Percentiles rank a stretch among this genome's conserved stretches.
Conservation (phyloP, 495 filamentous ascomycete genomes). For the Hypoxylon lenormandii region DNA sequence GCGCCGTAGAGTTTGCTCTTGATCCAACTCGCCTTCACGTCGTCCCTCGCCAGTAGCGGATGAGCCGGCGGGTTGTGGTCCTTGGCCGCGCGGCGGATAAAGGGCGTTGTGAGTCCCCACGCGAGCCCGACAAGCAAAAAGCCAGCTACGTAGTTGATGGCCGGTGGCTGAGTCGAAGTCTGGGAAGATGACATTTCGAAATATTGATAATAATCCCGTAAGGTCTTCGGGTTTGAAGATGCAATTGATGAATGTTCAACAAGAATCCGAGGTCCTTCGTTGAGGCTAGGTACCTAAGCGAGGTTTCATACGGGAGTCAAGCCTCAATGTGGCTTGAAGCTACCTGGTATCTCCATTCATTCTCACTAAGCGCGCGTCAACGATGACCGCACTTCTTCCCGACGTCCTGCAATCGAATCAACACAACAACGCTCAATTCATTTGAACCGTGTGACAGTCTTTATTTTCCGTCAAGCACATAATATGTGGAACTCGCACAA, state of each 20-base stretch:
- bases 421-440: too few relatives aligned
- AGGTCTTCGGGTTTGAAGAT: constrained; percentile 35
- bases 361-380: too few relatives aligned
- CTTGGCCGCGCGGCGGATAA: constrained; percentile 76
- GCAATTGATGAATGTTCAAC: constrained; percentile 27
- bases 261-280: not conserved
- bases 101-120: constrained; percentile 81
- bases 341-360: not conserved
- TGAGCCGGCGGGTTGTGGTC: constrained; percentile 67
- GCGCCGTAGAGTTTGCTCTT: constrained; percentile 67
- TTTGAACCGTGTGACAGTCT: too few relatives aligned
- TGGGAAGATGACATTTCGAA: constrained; percentile 42
- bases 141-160: constrained; percentile 82
- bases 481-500: too few relatives aligned
- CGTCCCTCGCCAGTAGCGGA: constrained; percentile 57
- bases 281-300: not conserved
- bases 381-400: too few relatives aligned
- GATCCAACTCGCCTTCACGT: constrained; percentile 62
- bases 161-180: constrained; percentile 61
- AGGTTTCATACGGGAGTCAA: not conserved
- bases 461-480: too few relatives aligned
- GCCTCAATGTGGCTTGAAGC: constrained; percentile 26
- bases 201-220: not conserved
- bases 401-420: too few relatives aligned
- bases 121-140: constrained; percentile 92